Evolutionary conservation across 225 moss, liverwort and hornwort genomes (phyloP), one percentile per base, ranked within the genome.

Genomic region (Antitrichia curtipendula): DNA sequence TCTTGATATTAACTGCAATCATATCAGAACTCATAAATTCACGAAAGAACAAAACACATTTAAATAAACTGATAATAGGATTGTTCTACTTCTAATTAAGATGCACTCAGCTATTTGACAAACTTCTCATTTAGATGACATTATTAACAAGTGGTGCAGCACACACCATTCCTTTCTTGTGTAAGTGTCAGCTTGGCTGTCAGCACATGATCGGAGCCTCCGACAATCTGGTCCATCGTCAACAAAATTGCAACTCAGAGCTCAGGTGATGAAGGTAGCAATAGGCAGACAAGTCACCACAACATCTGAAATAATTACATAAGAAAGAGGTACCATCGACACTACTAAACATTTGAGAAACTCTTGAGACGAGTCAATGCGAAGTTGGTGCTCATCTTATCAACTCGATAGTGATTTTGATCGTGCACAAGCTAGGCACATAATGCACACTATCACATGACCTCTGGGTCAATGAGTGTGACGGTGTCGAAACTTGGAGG

Each of bases 141-240:
- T 32, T 49, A 22, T n/a, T 12, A 54, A 64, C 59, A 63, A 17
- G 62, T 31, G 36, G 53, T 58, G 70, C 15, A 53, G 32, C n/a
- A 92, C 93, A 63, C 89, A 99, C 98, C 90, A 88, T 97, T 99
- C 78, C 93, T 94, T 90, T 99, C 99, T 90, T 97, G 96, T 38
- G 89, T 95, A 18, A 97, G 90, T 75, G 99, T 99, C 86, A 99
- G 90, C 92, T 96, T 99, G 59, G 95, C 95, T 70, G 95, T 92
- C 76, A 99, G 89, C 78, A 93, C 97, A 86, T 95, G 95, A 88
- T 99, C 99, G 61, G 99, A 96, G 64, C 96, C 97, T 88, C 99
- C 99, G 62, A 94, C 94, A 91, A 99, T 97, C 99, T 99, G 93
- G 57, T 86, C 53, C 87, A 86, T 59, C 59, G 63, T 43, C 80